Evolutionary conservation across 2,329 filamentous ascomycete species (phyloP), one percentile per base, ranked within the genome.

Genomic region (Acephala macrosclerotiorum): DNA sequence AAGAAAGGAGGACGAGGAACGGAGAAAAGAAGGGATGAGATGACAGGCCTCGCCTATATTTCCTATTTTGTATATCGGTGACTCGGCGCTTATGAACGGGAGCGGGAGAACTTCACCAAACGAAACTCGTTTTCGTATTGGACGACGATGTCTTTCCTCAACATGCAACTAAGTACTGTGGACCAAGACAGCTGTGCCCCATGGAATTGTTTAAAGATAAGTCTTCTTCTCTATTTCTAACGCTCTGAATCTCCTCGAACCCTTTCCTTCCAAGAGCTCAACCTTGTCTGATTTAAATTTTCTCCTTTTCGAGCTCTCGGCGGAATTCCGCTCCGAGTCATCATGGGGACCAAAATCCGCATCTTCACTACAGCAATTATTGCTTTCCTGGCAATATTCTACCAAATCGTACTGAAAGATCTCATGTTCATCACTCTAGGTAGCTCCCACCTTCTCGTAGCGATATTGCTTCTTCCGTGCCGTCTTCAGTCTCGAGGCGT

Each of bases 381-480:
- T 36, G 53, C 69, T 12, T 38, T 69, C 14, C 55, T 69, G 4
- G 70, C 67, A 14, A 53, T 70, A 12, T 47, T 72, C 26, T 75
- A 69, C 58, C 71, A 75, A 61, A 53, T 61, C 11, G 9, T 71
- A 14, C 63, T 70, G 20, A 62, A 64, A 56, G 67, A 75, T 38
- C 22, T 73, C 25, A 35, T 77, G 18, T 75, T 74, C 63, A 53
- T 74, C 20, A 67, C 66, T 7, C 18, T 77, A 33, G 29, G 29
- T 33, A 33, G 4, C 4, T 33, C 29, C 9, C 29, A 33, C 9
- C 29, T 33, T 33, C 29, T 9, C 4, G 29, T 4, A 33, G 4
- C 29, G 29, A 33, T 33, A 33, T 33, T 33, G 29, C 29, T 9
- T 33, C 29, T 33, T 33, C 29, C 29, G 29, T 33, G 29, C 29